These are phyloP conservation scores for Oryza meyeriana DNA, from an alignment of 176 grass and related monocot species.

Conservation along the genomic window DNA sequence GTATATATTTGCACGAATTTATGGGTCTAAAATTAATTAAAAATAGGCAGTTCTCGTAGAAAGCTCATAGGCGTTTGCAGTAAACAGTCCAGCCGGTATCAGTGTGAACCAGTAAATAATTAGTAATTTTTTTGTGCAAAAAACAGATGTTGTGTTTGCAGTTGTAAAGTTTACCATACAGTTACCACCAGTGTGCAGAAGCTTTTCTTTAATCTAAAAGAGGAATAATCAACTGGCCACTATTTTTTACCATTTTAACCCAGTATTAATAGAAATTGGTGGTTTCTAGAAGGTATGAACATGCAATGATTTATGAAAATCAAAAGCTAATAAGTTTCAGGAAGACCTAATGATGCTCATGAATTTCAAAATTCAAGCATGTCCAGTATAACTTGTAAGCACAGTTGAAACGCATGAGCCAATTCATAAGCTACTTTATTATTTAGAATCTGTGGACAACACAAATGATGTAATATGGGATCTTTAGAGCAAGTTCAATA, in stretches of 20 bases:
- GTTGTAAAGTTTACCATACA: background rate
- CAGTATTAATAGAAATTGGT: background rate
- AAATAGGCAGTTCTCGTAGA: background rate
- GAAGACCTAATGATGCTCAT: background rate
- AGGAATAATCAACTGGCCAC: background rate
- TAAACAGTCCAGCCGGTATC: background rate
- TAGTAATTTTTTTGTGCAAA: background rate
- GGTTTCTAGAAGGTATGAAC: too few species aligned
- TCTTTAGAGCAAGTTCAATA: too few species aligned
- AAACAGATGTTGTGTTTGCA: background rate
- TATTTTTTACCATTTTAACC: background rate
- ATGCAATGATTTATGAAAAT: background rate
- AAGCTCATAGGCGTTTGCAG: background rate
- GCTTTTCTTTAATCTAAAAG: background rate
- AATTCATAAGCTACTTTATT: too few species aligned
- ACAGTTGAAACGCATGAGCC: too few species aligned
- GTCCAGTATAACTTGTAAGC: too few species aligned
- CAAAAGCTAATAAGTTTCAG: background rate
- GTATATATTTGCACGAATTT: background rate
- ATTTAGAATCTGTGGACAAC: too few species aligned
- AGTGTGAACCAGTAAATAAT: background rate
- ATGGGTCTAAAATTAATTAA: background rate
- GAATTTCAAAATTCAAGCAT: background rate
- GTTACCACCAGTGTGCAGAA: background rate
- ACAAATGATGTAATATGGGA: too few species aligned